phyloP scores from a whole-genome alignment of 108 stramenopile genomes.

The Nitzschia sp. region DNA sequence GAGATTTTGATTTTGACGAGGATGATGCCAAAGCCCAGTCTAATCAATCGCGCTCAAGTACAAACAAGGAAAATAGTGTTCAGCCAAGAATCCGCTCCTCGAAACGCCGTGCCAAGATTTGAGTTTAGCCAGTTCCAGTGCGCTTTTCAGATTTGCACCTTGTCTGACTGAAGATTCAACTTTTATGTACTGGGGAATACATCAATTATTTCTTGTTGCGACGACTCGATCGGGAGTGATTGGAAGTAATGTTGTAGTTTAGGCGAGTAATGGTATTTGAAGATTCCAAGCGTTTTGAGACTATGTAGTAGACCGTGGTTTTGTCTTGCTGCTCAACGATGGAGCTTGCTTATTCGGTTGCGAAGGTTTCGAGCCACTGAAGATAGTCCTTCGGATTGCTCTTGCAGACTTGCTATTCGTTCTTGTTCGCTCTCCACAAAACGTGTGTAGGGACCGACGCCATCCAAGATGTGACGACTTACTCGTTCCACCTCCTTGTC shows the following conservation, averaged over 20 bases:
- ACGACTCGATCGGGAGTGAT: no score
- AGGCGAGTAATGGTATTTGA: no score
- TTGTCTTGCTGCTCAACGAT: neutral
- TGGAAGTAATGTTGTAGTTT: no score
- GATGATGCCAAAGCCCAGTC: neutral
- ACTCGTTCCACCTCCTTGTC: conserved; percentile 49
- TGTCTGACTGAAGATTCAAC: no score
- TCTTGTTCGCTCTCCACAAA: conserved; percentile 61
- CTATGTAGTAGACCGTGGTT: no score
- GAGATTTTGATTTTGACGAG: neutral
- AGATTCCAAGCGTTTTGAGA: no score
- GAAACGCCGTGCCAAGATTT: neutral
- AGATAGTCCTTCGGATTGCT: conserved; percentile 47
- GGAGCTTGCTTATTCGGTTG: conserved; percentile 49
- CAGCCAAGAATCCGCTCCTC: neutral
- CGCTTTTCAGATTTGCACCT: neutral
- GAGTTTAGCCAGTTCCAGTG: neutral
- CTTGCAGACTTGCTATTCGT: conserved; percentile 40
- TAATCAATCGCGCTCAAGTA: neutral
- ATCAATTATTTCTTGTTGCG: no score
- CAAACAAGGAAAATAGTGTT: neutral
- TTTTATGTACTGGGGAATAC: no score
- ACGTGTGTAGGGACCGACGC: conserved; percentile 66
- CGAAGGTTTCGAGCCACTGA: conserved; percentile 44
- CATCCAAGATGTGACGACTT: conserved; percentile 51